These are phyloP conservation scores for Melanogaster broomeanus DNA, from an alignment of 768 basidiomycete genomes.

Conservation along the genomic window DNA sequence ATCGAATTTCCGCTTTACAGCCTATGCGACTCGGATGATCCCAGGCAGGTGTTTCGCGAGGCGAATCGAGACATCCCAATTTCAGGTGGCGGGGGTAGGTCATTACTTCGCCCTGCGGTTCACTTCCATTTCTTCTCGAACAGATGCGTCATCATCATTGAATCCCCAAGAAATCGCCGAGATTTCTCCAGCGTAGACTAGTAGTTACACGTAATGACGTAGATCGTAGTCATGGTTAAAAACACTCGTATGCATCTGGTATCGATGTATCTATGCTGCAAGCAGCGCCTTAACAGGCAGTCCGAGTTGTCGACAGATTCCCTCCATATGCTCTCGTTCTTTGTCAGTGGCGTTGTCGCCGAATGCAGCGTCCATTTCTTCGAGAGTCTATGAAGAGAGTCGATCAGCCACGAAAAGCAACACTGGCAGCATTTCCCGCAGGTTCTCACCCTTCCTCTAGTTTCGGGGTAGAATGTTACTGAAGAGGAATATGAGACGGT, in stretches of 20 bases:
- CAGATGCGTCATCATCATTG: too few species aligned
- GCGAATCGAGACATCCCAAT: too few species aligned
- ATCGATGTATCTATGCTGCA: conserved; percentile 16
- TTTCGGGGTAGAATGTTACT: conserved; percentile 33
- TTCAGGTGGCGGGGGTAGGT: neutral
- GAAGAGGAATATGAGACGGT: conserved; percentile 1
- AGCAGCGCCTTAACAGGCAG: conserved; percentile 26
- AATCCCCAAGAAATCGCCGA: neutral
- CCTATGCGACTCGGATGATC: too few species aligned
- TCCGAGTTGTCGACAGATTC: conserved; percentile 30
- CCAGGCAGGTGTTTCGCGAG: too few species aligned
- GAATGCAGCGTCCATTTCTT: conserved; percentile 35
- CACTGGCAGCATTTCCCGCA: neutral
- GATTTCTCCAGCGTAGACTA: neutral
- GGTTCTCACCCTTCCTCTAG: conserved; percentile 32
- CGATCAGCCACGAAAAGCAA: neutral
- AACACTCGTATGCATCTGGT: too few species aligned
- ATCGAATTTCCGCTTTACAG: too few species aligned
- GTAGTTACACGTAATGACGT: neutral
- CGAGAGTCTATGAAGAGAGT: conserved; percentile 25
- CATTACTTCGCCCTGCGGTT: too few species aligned
- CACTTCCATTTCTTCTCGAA: neutral
- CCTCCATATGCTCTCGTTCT: conserved; percentile 27
- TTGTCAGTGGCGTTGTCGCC: conserved; percentile 29
- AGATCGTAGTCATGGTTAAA: neutral